Conservation (phyloP, 1,139 yeast genomes). For the Nakaseomyces bracarensis region DNA sequence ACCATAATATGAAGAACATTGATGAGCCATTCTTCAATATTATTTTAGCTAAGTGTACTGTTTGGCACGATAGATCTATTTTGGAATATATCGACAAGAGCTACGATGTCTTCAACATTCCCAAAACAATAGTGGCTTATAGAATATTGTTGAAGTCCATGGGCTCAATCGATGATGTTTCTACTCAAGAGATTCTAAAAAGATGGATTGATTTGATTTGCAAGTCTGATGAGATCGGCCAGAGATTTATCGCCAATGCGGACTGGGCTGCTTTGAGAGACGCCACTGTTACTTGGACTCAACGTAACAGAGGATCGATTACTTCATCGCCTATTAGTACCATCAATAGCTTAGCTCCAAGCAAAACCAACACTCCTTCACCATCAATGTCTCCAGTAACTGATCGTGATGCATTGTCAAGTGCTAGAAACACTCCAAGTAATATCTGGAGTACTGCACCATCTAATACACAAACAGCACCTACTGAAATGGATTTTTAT, state of each 20-base stretch:
- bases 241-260: conserved; percentile 63
- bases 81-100: conserved; percentile 56
- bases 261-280: conserved; percentile 85
- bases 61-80: conserved; percentile 61
- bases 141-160: conserved; percentile 71
- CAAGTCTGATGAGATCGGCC: conserved; percentile 47
- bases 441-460: conserved; percentile 7
- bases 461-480: conserved; percentile 9
- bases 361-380: conserved; percentile 10
- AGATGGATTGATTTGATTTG: conserved; percentile 55
- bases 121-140: conserved; percentile 61
- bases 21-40: conserved; percentile 79
- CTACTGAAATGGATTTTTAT: conserved; percentile 23
- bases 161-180: conserved; percentile 50
- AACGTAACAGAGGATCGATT: conserved; percentile 16
- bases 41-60: conserved; percentile 54
- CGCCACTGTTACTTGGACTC: conserved; percentile 51
- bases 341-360: conserved; percentile 12
- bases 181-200: conserved; percentile 46
- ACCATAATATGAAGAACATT: conserved; percentile 48
- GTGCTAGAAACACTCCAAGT: conserved; percentile 8
- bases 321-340: conserved; percentile 12
- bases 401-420: conserved; percentile 7
- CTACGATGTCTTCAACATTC: conserved; percentile 50
- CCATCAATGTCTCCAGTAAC: conserved; percentile 12